Evolutionary conservation across 306 rosid species (phyloP), one percentile per base, ranked within the genome.

Genomic region (Hylodesmum podocarpum): DNA sequence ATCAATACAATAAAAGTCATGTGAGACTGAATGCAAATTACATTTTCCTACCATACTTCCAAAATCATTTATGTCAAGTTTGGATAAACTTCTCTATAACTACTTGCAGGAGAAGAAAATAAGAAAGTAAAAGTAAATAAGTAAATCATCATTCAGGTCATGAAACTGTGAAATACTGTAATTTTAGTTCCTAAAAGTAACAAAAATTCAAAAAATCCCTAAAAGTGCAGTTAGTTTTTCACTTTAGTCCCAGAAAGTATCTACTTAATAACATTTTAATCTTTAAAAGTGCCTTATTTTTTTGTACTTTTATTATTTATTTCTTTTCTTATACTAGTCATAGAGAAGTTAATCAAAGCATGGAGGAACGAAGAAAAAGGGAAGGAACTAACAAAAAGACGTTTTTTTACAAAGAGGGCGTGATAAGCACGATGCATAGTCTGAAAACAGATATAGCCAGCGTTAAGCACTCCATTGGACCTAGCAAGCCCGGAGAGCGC

Each of bases 401-500:
- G 79, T 49, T 89, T 90, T 66, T 84, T 78, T 62, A 44, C 77
- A 61, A 85, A 86, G 19, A 85, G 19, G 10, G 92, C 92, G 86
- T 90, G 86, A 72, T 83, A 88, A 51, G 89, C 77, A 31, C 65
- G 86, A 79, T 92, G 97, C 93, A 89, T 73, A 0, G 96, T 88
- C 86, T 89, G 95, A 75, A 92, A 95, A 84, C 97, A 85, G 81
- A 95, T 18, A 72, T 95, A 95, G 40, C 98, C 98, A 68, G 93
- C 97, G 83, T 89, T 92, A 29, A 92, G 86, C 50, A 92, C 89
- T 53, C 97, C 98, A 76, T 95, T 90, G 68, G 98, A 95, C 91
- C 98, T 88, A 14, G 93, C 91, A 67, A 71, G 67, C 29, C 92
- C 91, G 41, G 96, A 90, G 65, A 95, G 86, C 29, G 91, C 95